Conservation (phyloP, 2,329 filamentous ascomycete species). For the Cephalotrichum gorgonifer region DNA sequence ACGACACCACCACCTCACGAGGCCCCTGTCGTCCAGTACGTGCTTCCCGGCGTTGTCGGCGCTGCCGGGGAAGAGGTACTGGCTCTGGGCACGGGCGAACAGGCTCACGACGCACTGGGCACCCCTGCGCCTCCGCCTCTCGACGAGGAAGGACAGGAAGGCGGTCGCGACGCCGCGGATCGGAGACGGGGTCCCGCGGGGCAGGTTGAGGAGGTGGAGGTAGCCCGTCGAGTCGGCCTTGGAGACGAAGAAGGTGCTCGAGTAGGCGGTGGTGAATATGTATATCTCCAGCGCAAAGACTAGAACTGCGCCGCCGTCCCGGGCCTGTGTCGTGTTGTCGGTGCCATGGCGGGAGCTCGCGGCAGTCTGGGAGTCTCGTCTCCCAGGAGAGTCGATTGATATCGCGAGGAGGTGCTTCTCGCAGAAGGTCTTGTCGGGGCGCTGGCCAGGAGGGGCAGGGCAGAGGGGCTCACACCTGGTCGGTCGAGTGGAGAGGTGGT, state of each 20-base stretch:
- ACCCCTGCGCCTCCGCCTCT: slow-evolving; percentile 50
- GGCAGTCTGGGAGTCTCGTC: slow-evolving; percentile 13
- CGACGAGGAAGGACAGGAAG: slow-evolving; percentile 68
- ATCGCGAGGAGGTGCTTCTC: slow-evolving; percentile 67
- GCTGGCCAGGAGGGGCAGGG: slow-evolving; percentile 61
- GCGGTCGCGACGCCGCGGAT: slow-evolving; percentile 62
- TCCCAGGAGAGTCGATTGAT: slow-evolving; percentile 27
- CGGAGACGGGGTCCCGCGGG: slow-evolving; percentile 57
- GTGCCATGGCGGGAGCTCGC: not conserved
- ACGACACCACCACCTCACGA: slow-evolving; percentile 94
- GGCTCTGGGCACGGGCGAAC: slow-evolving; percentile 83
- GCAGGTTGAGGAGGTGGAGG: slow-evolving; percentile 54
- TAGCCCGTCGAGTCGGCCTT: slow-evolving; percentile 97
- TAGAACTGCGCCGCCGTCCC: slow-evolving; percentile 33
- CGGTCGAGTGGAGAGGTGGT: slow-evolving; percentile 83
- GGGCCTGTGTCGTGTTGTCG: slow-evolving; percentile 7
- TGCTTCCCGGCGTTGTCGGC: slow-evolving; percentile 79
- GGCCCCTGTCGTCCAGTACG: slow-evolving; percentile 76
- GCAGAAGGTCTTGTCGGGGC: slow-evolving; percentile 69
- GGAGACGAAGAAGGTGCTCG: slow-evolving; percentile 86
- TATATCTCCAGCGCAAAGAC: slow-evolving; percentile 79
- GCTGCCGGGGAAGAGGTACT: slow-evolving; percentile 92
- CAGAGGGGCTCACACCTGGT: slow-evolving; percentile 66
- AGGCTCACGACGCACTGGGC: slow-evolving; percentile 72
- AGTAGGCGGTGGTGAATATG: slow-evolving; percentile 70